Base-by-base conservation (phyloP, 2,329 filamentous ascomycete species). In the Pezicula rhizophila region DNA sequence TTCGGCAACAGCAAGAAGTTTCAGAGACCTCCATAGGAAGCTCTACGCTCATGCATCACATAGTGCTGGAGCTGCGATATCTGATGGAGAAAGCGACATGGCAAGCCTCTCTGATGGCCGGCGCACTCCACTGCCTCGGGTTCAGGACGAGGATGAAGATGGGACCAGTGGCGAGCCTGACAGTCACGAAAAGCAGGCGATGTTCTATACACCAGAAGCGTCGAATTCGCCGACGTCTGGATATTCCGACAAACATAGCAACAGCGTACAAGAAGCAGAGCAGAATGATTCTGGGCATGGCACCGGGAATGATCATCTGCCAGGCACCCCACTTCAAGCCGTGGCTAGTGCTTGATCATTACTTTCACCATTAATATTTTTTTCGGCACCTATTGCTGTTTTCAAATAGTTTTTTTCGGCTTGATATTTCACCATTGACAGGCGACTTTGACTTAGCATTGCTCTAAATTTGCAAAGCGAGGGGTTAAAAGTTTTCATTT, bases 1-100 rank as follows among this genome's bases (percentile, higher is more conserved):
- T 65, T 85, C 83, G 10, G 78, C 81, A 15, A 86, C 84, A 2
- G 80, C 80, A 1, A 72, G 76, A 57, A 87, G 82, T 58, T 84
- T 84, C 60, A 74, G 78, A 35, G 79, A 84, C 35, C 67, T 84
- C 28, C 78, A 83, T 57, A 81, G 79, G 56, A 82, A 78, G 60
- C 77, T 78, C 14, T 73, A 76, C 1, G 73, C 74, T 7, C 73
- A 78, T 47, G 68, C 71, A 25, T 67, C 71, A 39, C 71, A 68
- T 40, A 63, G 61, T 3, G 66, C 67, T 1, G 47, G 20, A 26
- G 41, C 51, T 35, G 35, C 55, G 8, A 49, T 35, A 12, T 60
- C 56, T 11, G 60, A 62, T 46, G 79, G 80, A 49, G 77, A 77
- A 54, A 82, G 78, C 52, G 80, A 84, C 52, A 73, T 71, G 4